Percentiles rank a stretch among this genome's conserved stretches.
phyloP scores from a whole-genome alignment of 1,139 yeast species.

The Fermentozyma sake region DNA sequence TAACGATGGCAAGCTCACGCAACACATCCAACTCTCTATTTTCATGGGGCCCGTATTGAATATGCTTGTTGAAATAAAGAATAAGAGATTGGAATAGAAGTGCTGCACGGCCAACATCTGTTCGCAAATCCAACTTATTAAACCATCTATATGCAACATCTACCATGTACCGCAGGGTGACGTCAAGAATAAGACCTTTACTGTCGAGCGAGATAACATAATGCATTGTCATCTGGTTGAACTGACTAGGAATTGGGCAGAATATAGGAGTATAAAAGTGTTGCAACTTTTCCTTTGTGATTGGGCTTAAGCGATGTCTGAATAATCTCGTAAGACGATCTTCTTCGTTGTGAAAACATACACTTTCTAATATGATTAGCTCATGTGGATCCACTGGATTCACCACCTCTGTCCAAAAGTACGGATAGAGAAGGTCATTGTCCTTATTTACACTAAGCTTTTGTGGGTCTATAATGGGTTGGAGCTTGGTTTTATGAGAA shows the following conservation, averaged over 20 bases:
- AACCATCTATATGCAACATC: slow-evolving; percentile 32
- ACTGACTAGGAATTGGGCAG: slow-evolving; percentile 21
- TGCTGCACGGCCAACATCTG: slow-evolving; percentile 26
- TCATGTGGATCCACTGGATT: slow-evolving; percentile 28
- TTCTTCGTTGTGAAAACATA: slow-evolving; percentile 29
- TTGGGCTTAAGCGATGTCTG: slow-evolving; percentile 11
- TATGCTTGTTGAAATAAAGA: slow-evolving; percentile 15
- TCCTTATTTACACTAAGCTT: slow-evolving; percentile 26
- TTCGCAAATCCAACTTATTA: slow-evolving; percentile 26
- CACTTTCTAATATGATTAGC: slow-evolving; percentile 26
- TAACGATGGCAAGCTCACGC: slow-evolving; percentile 19
- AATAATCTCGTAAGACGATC: slow-evolving; percentile 21
- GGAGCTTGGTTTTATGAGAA: slow-evolving; percentile 11
- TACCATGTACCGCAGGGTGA: slow-evolving; percentile 32
- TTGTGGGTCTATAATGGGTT: slow-evolving; percentile 22
- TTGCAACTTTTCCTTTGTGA: slow-evolving; percentile 2
- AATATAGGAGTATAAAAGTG: slow-evolving; percentile 16
- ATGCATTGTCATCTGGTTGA: slow-evolving; percentile 33
- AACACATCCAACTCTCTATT: slow-evolving; percentile 21
- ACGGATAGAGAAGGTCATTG: slow-evolving; percentile 34
- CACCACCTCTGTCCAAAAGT: slow-evolving; percentile 38
- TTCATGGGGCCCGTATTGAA: slow-evolving; percentile 4
- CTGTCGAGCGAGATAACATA: slow-evolving; percentile 25
- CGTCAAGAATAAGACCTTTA: slow-evolving; percentile 22
- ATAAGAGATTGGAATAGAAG: slow-evolving; percentile 24